Evolutionary conservation across 768 basidiomycete species (phyloP).

Genomic region (Lactarius evosmus): DNA sequence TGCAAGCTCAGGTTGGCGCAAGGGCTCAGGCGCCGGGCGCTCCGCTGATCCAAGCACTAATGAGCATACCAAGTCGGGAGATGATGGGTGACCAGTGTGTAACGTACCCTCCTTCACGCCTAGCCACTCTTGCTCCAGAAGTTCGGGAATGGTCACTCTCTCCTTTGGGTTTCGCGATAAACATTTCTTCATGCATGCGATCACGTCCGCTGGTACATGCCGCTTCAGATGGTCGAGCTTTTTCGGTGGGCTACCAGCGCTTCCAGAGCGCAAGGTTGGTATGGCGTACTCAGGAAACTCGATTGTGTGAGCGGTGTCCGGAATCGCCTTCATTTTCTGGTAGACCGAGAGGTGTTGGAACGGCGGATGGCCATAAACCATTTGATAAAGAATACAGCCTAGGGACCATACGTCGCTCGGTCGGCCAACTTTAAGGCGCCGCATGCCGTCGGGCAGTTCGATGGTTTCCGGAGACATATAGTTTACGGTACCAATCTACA

Average conservation of each 20-base stretch:
- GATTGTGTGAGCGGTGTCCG: slow-evolving; percentile 70
- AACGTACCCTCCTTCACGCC: slow-evolving; percentile 56
- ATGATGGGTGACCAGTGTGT: background rate
- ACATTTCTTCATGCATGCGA: slow-evolving; percentile 80
- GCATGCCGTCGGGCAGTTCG: slow-evolving; percentile 80
- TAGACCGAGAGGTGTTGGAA: slow-evolving; percentile 81
- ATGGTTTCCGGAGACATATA: slow-evolving; percentile 99
- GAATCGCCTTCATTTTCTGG: slow-evolving; percentile 94
- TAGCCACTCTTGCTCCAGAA: slow-evolving; percentile 81
- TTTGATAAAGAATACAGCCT: slow-evolving; percentile 97
- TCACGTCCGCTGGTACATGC: slow-evolving; percentile 70
- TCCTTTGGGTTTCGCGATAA: slow-evolving; percentile 76
- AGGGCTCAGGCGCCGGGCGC: slow-evolving; percentile 34
- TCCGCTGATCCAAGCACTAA: slow-evolving; percentile 29
- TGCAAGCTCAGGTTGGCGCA: slow-evolving; percentile 37
- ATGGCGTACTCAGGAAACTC: slow-evolving; percentile 73
- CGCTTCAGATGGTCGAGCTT: slow-evolving; percentile 67
- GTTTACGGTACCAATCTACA: slow-evolving; percentile 91
- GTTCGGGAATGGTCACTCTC: slow-evolving; percentile 81
- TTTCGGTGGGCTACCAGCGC: slow-evolving; percentile 43
- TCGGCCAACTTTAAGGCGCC: slow-evolving; percentile 90
- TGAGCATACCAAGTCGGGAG: slow-evolving; percentile 7
- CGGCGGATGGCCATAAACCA: slow-evolving; percentile 93
- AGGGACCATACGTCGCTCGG: slow-evolving; percentile 97
- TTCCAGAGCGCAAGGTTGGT: slow-evolving; percentile 41